phyloP scores from a whole-genome alignment of 225 moss, liverwort and hornwort genomes.

The Asterella californica region DNA sequence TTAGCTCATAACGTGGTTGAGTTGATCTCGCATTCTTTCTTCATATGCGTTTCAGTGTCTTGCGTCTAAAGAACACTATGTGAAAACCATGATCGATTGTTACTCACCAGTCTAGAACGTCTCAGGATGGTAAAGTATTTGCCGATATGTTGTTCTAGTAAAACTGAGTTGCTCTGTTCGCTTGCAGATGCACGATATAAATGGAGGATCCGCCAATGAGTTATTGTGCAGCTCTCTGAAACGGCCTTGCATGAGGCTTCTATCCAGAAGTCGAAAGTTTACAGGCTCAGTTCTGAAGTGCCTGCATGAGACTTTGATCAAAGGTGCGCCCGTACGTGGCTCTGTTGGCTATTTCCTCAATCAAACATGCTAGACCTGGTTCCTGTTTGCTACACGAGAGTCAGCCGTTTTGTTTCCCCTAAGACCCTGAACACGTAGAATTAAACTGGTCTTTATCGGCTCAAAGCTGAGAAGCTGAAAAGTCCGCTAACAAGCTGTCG shows the following conservation, averaged over 20 bases:
- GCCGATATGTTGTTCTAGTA: background rate
- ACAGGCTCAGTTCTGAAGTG: conserved; percentile 41
- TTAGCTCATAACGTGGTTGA: background rate
- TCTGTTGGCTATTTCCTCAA: background rate
- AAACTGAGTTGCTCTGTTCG: background rate
- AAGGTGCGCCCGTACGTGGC: conserved; percentile 37
- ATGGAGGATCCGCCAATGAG: conserved; percentile 35
- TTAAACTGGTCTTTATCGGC: no score
- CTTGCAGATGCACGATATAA: conserved; percentile 30
- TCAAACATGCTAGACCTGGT: background rate
- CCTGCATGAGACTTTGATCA: conserved; percentile 42
- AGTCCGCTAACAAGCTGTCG: no score
- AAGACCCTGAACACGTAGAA: no score
- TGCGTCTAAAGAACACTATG: background rate
- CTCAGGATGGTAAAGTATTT: no score
- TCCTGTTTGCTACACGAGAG: no score
- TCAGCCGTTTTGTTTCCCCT: no score
- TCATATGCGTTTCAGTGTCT: background rate
- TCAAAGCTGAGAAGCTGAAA: no score
- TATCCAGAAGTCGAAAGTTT: conserved; percentile 53
- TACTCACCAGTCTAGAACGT: background rate
- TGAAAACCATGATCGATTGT: background rate
- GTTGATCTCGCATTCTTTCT: background rate
- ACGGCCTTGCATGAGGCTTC: conserved; percentile 61
- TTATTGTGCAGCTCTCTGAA: conserved; percentile 34